Percentiles rank a stretch among this genome's conserved stretches.
These are phyloP conservation scores for Quillaja saponaria DNA, from an alignment of 306 rosid genomes.

Conservation along the genomic window DNA sequence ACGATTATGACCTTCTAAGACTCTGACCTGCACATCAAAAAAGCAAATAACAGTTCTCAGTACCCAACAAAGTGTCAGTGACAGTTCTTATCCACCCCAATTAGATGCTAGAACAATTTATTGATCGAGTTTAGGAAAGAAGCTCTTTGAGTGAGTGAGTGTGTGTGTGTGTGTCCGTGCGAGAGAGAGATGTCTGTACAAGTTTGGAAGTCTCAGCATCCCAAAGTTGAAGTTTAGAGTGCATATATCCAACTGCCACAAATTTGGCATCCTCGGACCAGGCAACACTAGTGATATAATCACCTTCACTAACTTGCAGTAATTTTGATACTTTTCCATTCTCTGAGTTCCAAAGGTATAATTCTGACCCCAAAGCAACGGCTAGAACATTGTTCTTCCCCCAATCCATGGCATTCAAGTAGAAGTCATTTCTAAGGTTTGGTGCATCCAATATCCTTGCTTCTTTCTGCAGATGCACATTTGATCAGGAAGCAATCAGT, in stretches of 20 bases:
- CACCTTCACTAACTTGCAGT: conserved; percentile 30
- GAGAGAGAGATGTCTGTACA: conserved; percentile 32
- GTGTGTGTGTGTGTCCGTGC: too few species aligned
- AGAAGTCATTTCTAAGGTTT: conserved; percentile 61
- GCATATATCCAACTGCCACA: conserved; percentile 50
- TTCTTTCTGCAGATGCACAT: conserved; percentile 48
- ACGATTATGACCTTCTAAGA: conserved; percentile 48
- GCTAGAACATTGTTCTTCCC: conserved; percentile 65
- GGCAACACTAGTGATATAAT: conserved; percentile 60
- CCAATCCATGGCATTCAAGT: conserved; percentile 69
- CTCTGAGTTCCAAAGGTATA: conserved; percentile 66
- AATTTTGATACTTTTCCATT: conserved; percentile 40
- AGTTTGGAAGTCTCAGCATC: conserved; percentile 66
- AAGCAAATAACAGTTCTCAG: conserved; percentile 10
- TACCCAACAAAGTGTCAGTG: too few species aligned
- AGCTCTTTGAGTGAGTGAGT: too few species aligned
- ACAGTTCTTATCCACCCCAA: not conserved
- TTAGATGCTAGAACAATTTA: conserved; percentile 12
- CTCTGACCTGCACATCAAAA: conserved; percentile 48
- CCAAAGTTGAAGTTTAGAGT: conserved; percentile 67
- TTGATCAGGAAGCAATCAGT: not conserved
- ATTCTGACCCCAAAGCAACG: conserved; percentile 56
- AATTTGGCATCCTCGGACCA: conserved; percentile 58
- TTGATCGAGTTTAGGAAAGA: conserved; percentile 8
- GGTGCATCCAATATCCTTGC: conserved; percentile 69